phyloP scores from a whole-genome alignment of 805 yeast genomes.

The Ogataea pignaliae region DNA sequence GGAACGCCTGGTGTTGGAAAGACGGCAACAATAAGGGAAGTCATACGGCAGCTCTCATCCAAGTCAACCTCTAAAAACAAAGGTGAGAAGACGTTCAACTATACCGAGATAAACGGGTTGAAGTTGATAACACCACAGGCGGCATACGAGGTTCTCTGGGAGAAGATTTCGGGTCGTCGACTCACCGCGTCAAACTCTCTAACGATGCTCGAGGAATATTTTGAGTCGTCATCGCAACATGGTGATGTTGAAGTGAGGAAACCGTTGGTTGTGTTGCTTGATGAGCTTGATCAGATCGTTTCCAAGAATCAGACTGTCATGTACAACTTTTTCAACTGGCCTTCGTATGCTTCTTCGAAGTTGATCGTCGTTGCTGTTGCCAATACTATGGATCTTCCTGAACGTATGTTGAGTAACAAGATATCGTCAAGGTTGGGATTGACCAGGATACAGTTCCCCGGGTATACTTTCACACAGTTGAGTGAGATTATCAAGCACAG shows the following conservation, averaged over 20 bases:
- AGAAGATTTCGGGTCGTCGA: slow-evolving; percentile 56
- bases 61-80: slow-evolving; percentile 17
- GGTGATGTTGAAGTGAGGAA: slow-evolving; percentile 23
- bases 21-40: slow-evolving; percentile 89
- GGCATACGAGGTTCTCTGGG: slow-evolving; percentile 83
- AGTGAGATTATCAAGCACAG: slow-evolving; percentile 70
- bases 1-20: slow-evolving; percentile 99
- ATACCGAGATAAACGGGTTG: slow-evolving; percentile 86
- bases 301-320: slow-evolving; percentile 78
- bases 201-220: slow-evolving; percentile 65
- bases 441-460: slow-evolving; percentile 80
- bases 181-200: slow-evolving; percentile 64
- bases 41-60: slow-evolving; percentile 57
- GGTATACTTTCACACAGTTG: slow-evolving; percentile 78
- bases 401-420: slow-evolving; percentile 79
- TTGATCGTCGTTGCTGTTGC: slow-evolving; percentile 90
- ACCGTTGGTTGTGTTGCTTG: slow-evolving; percentile 75
- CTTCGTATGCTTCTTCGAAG: slow-evolving; percentile 73
- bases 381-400: slow-evolving; percentile 96
- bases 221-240: slow-evolving; percentile 33
- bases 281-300: slow-evolving; percentile 90
- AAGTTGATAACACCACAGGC: slow-evolving; percentile 73
- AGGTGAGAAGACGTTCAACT: slow-evolving; percentile 46
- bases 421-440: slow-evolving; percentile 89
- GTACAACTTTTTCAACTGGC: slow-evolving; percentile 98